Evolutionary conservation across 2,329 filamentous ascomycete genomes (phyloP).

Genomic region (Penicillium sp.): DNA sequence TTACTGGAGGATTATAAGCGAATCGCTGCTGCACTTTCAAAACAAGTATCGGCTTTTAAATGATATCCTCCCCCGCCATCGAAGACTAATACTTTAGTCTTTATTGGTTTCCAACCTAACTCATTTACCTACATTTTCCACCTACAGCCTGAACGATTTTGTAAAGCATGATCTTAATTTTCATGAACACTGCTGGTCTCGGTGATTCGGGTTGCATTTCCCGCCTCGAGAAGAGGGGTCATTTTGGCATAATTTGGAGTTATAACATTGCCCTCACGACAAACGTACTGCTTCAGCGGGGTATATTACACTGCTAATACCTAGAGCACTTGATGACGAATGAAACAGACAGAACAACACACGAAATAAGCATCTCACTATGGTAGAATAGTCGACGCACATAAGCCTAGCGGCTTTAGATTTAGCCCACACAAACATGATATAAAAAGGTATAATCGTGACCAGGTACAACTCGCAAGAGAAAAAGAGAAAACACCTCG

Average conservation of each 20-base stretch:
- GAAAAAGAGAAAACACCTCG: neutral
- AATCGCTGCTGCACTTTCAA: constrained; percentile 68
- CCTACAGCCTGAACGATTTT: neutral
- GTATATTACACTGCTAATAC: constrained; percentile 20
- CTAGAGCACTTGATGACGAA: neutral
- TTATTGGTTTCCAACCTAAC: neutral
- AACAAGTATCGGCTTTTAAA: constrained; percentile 35
- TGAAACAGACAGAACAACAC: neutral
- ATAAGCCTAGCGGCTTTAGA: neutral
- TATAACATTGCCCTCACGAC: neutral
- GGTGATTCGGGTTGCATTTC: constrained; percentile 11
- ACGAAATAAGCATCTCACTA: neutral
- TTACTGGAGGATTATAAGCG: constrained; percentile 76
- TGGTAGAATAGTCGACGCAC: neutral
- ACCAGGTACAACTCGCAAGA: neutral
- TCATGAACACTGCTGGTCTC: constrained; percentile 27
- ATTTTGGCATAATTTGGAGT: constrained; percentile 20
- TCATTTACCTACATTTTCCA: neutral
- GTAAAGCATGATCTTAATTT: neutral
- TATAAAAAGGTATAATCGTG: neutral
- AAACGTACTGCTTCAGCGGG: constrained; percentile 4
- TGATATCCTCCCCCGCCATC: constrained; percentile 12
- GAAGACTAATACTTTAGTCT: neutral
- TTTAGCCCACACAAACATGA: neutral
- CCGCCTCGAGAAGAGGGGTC: neutral